A percentile compares a stretch with the other conserved stretches of the same genome.
These are phyloP conservation scores for Bipolaris gigantea DNA, from an alignment of 2,329 filamentous ascomycete genomes.

Conservation along the genomic window DNA sequence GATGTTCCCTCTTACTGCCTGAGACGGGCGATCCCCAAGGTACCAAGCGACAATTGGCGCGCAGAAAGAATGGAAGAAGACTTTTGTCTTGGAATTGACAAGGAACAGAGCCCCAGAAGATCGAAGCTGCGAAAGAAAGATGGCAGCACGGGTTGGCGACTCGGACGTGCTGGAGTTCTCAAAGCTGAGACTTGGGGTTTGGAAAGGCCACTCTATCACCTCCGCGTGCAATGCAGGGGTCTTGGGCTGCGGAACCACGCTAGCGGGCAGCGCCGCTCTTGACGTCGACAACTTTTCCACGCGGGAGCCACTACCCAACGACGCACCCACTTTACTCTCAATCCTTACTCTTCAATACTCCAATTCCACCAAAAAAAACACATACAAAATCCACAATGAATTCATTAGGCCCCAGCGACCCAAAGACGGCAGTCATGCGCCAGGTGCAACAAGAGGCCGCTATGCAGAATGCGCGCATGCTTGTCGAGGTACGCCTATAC, in stretches of 20 bases:
- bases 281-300: conserved; percentile 37
- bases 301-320: neutral
- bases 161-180: conserved; percentile 26
- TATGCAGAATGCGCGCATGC: conserved; percentile 54
- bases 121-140: conserved; percentile 29
- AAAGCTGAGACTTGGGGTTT: conserved; percentile 12
- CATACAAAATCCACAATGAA: conserved; percentile 30
- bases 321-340: conserved; percentile 1
- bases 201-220: conserved; percentile 22
- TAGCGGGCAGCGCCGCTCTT: conserved; percentile 25
- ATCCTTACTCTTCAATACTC: neutral
- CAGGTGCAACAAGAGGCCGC: conserved; percentile 58
- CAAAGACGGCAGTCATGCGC: conserved; percentile 54
- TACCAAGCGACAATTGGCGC: conserved; percentile 9
- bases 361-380: neutral
- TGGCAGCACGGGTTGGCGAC: conserved; percentile 30
- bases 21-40: conserved; percentile 14
- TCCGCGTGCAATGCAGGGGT: conserved; percentile 34
- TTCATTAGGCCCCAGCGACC: conserved; percentile 44
- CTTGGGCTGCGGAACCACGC: conserved; percentile 16
- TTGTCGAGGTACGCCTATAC: conserved; percentile 46
- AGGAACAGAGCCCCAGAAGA: conserved; percentile 11
- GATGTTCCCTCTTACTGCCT: conserved; percentile 8
- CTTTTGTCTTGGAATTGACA: conserved; percentile 29
- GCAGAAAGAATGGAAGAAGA: conserved; percentile 34